Conservation (phyloP, 495 filamentous ascomycete species). For the Pyronema omphalodes region DNA sequence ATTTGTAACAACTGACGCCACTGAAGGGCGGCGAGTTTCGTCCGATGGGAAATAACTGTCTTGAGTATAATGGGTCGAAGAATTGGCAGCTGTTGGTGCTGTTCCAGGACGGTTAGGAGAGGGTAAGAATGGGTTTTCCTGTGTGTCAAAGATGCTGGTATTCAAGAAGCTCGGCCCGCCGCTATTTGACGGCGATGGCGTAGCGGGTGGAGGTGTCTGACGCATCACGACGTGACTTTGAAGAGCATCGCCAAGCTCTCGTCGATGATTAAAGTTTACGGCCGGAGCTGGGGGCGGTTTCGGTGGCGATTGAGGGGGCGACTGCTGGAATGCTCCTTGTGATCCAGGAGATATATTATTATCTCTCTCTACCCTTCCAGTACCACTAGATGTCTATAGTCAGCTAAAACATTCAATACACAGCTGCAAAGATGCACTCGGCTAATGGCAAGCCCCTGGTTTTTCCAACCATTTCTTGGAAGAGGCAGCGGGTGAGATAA, state of each 20-base stretch:
- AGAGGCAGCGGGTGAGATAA: slow-evolving; percentile 2
- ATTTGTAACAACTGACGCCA: slow-evolving; percentile 67
- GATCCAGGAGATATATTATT: slow-evolving; percentile 25
- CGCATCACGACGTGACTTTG: slow-evolving; percentile 29
- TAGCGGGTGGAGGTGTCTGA: slow-evolving; percentile 21
- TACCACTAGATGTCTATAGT: background rate
- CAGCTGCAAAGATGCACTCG: background rate
- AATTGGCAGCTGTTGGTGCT: slow-evolving; percentile 30
- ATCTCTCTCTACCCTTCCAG: slow-evolving; percentile 24
- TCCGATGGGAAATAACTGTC: slow-evolving; percentile 46
- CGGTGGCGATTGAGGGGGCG: slow-evolving; percentile 24
- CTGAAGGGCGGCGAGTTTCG: slow-evolving; percentile 70
- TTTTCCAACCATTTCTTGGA: slow-evolving; percentile 12
- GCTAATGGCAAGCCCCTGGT: slow-evolving; percentile 2
- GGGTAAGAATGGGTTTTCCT: slow-evolving; percentile 31
- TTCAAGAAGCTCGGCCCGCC: slow-evolving; percentile 31
- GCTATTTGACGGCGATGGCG: slow-evolving; percentile 33
- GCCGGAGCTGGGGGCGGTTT: slow-evolving; percentile 8
- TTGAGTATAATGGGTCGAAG: slow-evolving; percentile 27
- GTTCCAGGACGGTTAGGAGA: slow-evolving; percentile 44
- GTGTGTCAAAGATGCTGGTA: slow-evolving; percentile 23
- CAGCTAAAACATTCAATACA: background rate
- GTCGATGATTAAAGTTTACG: slow-evolving; percentile 45
- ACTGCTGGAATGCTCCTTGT: slow-evolving; percentile 22
- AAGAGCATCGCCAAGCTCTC: slow-evolving; percentile 51